Conservation (phyloP, 441 rosid species). For the Bruguiera hainesii region DNA sequence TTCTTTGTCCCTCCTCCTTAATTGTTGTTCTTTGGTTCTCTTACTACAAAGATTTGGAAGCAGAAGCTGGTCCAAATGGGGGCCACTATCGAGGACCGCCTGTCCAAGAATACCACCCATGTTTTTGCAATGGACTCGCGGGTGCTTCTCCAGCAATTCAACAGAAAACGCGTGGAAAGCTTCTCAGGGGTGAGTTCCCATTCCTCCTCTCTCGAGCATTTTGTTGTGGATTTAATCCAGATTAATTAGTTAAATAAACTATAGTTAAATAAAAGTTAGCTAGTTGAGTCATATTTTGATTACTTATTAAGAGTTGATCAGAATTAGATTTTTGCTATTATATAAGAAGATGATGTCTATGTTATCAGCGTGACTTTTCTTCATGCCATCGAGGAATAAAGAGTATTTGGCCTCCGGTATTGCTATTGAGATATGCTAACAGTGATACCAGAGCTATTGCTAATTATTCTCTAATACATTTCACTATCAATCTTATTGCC, state of each 20-base stretch:
- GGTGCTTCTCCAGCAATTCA: conserved; percentile 42
- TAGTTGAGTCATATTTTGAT: too few relatives aligned
- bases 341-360: too few relatives aligned
- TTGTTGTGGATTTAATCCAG: not conserved
- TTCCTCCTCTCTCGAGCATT: not conserved
- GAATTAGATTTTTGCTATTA: not conserved
- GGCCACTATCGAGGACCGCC: conserved; percentile 46
- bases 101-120: conserved; percentile 60
- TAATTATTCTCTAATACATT: too few relatives aligned
- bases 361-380: too few relatives aligned
- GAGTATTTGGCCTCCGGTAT: too few relatives aligned
- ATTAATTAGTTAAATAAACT: not conserved
- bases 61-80: conserved; percentile 86
- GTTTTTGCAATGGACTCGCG: conserved; percentile 53
- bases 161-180: conserved; percentile 34
- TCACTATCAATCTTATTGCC: not conserved
- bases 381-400: too few relatives aligned
- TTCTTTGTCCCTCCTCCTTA: not conserved
- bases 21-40: not conserved
- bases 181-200: conserved; percentile 58
- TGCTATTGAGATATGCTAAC: too few relatives aligned
- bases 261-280: too few relatives aligned
- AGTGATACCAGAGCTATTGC: too few relatives aligned
- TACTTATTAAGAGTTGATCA: not conserved
- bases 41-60: conserved; percentile 67